Evolutionary conservation across 2,329 filamentous ascomycete species (phyloP), one percentile per base, ranked within the genome.

Genomic region (Acephala macrosclerotiorum): DNA sequence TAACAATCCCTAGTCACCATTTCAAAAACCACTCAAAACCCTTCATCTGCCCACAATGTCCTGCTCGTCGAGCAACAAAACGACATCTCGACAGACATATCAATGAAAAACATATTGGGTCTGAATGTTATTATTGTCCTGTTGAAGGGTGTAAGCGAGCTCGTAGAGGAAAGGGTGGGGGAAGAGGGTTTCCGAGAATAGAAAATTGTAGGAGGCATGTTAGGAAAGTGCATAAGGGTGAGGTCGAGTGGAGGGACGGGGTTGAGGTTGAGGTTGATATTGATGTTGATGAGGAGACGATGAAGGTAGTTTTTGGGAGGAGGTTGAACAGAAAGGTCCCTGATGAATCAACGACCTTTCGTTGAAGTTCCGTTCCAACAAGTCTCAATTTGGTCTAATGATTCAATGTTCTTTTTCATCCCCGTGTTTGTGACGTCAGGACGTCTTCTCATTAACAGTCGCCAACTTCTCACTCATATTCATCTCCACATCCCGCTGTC

Each of bases 31-130:
- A 63, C 40, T 45, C 51, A 11, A 25, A 38, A 11, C 36, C 60
- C 11, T 63, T 57, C 25, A 14, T 47, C 40, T 63, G 60, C 26
- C 18, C 60, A n/a, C 26, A 40, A 5, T 63, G 38, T 40, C 60
- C 40, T 6, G 49, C 33, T 25, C 49, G 60, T 7, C 53, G 47
- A 26, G 60, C 53, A 18, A 58, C 51, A 2, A 58, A 63, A 49
- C 60, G 60, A 9, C 51, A 47, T 9, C 5, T 47, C 36, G 53
- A 58, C 38, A 51, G 60, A 9, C 60, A 61, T 33, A 29, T 56
- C 26, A 61, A 61, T 22, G 60, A 61, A 26, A 35, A 35, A 9
- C 60, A 61, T 18, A 22, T 12, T 22, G 18, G 29, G 2, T 36
- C 8, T 4, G 60, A 63, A 18, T 20, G 4, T 20, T 63, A 58